Evolutionary conservation across 225 moss, liverwort and hornwort genomes (phyloP), one percentile per base, ranked within the genome.

Genomic region (Straminergon stramineum): DNA sequence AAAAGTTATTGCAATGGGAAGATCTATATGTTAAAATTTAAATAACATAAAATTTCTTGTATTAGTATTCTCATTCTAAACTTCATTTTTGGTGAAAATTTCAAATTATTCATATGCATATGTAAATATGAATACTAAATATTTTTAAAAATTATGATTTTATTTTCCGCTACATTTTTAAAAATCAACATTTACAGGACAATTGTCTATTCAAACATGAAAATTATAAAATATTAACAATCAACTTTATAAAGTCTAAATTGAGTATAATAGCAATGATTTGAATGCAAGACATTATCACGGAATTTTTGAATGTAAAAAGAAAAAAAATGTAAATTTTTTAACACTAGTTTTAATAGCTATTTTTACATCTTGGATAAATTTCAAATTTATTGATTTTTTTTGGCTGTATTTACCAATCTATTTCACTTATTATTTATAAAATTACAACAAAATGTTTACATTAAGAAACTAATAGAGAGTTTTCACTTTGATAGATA

Each of bases 351-450:
- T 23, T 1, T 71, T 26, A 0, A 15, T 21, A 39, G 39, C 2
- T 5, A 15, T 8, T 73, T 26, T 27, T 27, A 16, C 5, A 0
- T 43, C 5, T 15, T 27, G 9, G 5, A 43, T 0, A 73, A 16
- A 5, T 27, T 73, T 73, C 17, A 43, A 43, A 17, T 43, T 1
- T 16, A 16, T 27, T 27, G 3, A 43, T 16, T 9, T 73, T 73
- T 26, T 43, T 43, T 15, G 17, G 8, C 15, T 73, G 9, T 26
- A 73, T 43, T 43, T 27, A 23, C 7, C 23, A 13, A 23, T 69
- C 7, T 39, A 23, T n/a, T 69, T 39, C 23, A 69, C 7, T 69
- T 13, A 13, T n/a, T 23, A 23, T 69, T 69, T 4, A 13, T 7
- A 13, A 39, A 37, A 23, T 7, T 23, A 39, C 10, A 39, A 14